Evolutionary conservation across 2,329 filamentous ascomycete species (phyloP).

Genomic region (Microsporum canis): DNA sequence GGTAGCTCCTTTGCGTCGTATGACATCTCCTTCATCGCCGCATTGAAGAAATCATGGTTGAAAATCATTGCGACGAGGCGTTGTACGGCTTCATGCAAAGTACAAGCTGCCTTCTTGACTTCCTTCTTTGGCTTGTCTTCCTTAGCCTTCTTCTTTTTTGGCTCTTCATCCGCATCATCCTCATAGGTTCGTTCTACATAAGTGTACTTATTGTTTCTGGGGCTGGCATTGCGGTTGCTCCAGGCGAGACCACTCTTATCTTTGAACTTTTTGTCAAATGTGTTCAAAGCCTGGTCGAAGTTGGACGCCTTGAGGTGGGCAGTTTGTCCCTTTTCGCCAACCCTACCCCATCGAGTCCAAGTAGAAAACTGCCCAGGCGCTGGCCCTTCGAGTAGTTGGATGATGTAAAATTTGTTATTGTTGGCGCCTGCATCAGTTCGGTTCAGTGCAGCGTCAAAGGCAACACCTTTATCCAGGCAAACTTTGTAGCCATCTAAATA

Average conservation of each 20-base stretch:
- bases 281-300: constrained; percentile 30
- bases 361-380: constrained; percentile 39
- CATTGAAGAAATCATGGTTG: constrained; percentile 60
- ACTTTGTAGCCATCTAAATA: constrained; percentile 35
- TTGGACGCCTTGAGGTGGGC: constrained; percentile 30
- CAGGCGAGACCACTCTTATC: constrained; percentile 45
- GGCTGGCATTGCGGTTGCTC: constrained; percentile 34
- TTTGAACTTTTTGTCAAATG: constrained; percentile 48
- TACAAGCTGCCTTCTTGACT: constrained; percentile 41
- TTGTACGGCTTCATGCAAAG: constrained; percentile 50
- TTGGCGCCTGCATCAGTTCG: constrained; percentile 61
- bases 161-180: constrained; percentile 41
- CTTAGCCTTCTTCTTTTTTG: constrained; percentile 20
- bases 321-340: constrained; percentile 45
- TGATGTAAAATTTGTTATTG: constrained; percentile 72
- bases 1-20: constrained; percentile 57
- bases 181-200: constrained; percentile 72
- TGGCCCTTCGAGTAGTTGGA: constrained; percentile 49
- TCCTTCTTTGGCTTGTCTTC: constrained; percentile 24
- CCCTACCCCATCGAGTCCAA: constrained; percentile 74
- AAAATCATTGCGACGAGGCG: constrained; percentile 71
- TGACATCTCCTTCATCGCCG: constrained; percentile 36
- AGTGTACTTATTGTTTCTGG: constrained; percentile 56
- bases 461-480: constrained; percentile 55
- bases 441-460: constrained; percentile 70